Percentiles rank a stretch among this genome's conserved stretches.
Evolutionary conservation across 108 stramenopile genomes (phyloP).

Genomic region (Pseudonitzschia delicatissima): DNA sequence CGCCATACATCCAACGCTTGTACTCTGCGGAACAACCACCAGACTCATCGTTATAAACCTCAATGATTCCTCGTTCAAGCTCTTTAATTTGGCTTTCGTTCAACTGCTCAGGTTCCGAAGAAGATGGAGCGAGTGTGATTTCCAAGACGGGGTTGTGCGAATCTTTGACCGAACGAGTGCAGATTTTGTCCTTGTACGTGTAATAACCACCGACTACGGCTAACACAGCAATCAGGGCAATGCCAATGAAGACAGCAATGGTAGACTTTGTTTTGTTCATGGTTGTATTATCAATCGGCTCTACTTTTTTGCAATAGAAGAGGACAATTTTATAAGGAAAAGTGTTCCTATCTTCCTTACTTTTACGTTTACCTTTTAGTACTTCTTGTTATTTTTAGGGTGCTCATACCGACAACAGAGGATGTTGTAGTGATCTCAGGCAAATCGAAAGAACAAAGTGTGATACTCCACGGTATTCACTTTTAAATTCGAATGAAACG

Average conservation of each 20-base stretch:
- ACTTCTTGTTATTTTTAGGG: too few relatives aligned
- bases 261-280: neutral
- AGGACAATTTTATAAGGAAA: too few relatives aligned
- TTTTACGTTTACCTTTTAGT: too few relatives aligned
- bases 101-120: neutral
- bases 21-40: conserved; percentile 9
- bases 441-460: too few relatives aligned
- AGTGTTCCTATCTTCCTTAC: too few relatives aligned
- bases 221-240: neutral
- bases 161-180: conserved; percentile 2
- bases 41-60: conserved; percentile 10
- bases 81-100: neutral
- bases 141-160: neutral
- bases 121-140: neutral
- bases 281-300: too few relatives aligned
- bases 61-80: conserved; percentile 5
- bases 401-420: too few relatives aligned
- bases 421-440: too few relatives aligned
- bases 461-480: too few relatives aligned
- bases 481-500: too few relatives aligned
- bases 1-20: conserved; percentile 17
- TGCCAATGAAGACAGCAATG: neutral
- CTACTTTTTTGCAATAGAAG: too few relatives aligned
- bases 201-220: neutral
- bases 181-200: neutral